Evolutionary conservation across 495 filamentous ascomycete genomes (phyloP), one percentile per base, ranked within the genome.

Genomic region (Delitschia confertaspora): DNA sequence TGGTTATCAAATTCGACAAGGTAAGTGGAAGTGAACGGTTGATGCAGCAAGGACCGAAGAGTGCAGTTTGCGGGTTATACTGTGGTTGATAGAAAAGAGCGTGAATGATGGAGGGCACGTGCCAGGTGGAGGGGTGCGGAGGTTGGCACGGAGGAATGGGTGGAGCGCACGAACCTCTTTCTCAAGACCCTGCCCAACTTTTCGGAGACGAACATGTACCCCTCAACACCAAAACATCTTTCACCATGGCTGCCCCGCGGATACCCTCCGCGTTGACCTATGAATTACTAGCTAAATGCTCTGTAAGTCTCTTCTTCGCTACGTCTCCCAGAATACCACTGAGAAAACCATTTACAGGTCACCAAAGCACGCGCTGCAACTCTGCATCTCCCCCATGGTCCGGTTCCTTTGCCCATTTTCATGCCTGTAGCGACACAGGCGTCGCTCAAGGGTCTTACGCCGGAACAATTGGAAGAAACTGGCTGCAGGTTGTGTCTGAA

Each of bases 341-440:
- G n/a, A n/a, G n/a, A n/a, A 14, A 21, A 31, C 26, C 23, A 19
- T 22, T 27, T 24, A 21, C 60, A 98, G 91, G 89, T 83, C 31
- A 96, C 91, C 2, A 88, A 89, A 73, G 91, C 91, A 9, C 81
- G 91, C 49, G 91, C 91, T n/a, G 85, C 88, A 41, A 78, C 79
- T 41, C 75, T 99, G 33, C 78, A 79, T 9, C 79, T 99, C 1
- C 91, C 91, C 25, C 93, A 96, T 75, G 91, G 91, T 54, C 71
- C 81, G 0, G 88, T 96, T 10, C 73, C 82, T 38, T 73, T 95
- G 8, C 91, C 91, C 2, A 78, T 95, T 17, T 99, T 96, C 64
- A 96, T 96, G 88, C 91, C 91, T 13, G 91, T 96, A 21, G 91
- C 93, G 13, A 96, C 91, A n/a, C 91, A 99, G 64, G 91, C 84